Conservation (phyloP, 2,329 filamentous ascomycete species). For the Dactylonectria estremocensis region DNA sequence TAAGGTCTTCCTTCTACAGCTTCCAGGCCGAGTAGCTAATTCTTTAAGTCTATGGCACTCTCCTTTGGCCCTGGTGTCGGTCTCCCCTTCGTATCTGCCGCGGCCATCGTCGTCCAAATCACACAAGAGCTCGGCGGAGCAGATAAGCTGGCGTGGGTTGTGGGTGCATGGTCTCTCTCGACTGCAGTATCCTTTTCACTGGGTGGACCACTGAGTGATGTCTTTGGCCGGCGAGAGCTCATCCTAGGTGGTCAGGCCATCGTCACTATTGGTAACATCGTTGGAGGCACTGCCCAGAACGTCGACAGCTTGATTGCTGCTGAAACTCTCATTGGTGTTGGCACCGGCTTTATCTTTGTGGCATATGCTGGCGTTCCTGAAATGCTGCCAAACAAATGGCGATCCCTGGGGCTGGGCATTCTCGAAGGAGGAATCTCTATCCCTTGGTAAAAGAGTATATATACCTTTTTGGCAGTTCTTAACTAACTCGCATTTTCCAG, state of each 20-base stretch:
- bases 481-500: neutral
- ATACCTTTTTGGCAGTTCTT: no score
- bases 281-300: slow-evolving; percentile 20
- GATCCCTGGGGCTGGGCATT: slow-evolving; percentile 26
- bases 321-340: slow-evolving; percentile 10
- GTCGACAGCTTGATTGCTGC: slow-evolving; percentile 12
- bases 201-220: slow-evolving; percentile 27
- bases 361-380: slow-evolving; percentile 33
- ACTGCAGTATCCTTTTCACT: slow-evolving; percentile 31
- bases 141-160: slow-evolving; percentile 20
- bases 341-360: slow-evolving; percentile 26
- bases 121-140: slow-evolving; percentile 18
- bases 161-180: slow-evolving; percentile 24
- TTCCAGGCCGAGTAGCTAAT: neutral
- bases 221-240: slow-evolving; percentile 18
- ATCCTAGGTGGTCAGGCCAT: slow-evolving; percentile 18
- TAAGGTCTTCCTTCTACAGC: neutral
- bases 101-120: slow-evolving; percentile 24
- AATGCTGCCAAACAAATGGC: slow-evolving; percentile 35
- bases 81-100: slow-evolving; percentile 6
- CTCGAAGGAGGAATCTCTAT: slow-evolving; percentile 23
- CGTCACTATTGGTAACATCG: slow-evolving; percentile 22
- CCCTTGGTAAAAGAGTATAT: slow-evolving; percentile 28
- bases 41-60: slow-evolving; percentile 18
- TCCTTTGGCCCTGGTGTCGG: slow-evolving; percentile 24